Percentiles rank a stretch among this genome's conserved stretches.
Conservation (phyloP, 805 yeast species). For the Schwanniomyces yamadae region DNA sequence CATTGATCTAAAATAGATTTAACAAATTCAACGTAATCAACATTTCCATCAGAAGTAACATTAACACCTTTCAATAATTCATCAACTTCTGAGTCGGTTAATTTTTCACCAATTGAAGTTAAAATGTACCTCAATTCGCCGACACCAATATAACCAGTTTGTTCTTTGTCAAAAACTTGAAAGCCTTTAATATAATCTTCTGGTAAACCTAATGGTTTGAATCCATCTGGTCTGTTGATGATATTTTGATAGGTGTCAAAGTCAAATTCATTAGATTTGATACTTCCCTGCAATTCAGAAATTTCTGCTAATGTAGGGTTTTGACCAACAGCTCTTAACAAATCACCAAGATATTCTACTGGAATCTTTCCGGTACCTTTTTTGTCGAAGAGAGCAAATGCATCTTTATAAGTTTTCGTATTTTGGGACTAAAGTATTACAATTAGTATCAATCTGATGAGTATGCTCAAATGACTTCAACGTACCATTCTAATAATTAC, state of each 20-base stretch:
- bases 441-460: slow-evolving; percentile 5
- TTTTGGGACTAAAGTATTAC: slow-evolving; percentile 33
- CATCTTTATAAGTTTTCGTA: slow-evolving; percentile 70
- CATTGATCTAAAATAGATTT: slow-evolving; percentile 90
- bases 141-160: slow-evolving; percentile 93
- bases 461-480: neutral
- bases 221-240: slow-evolving; percentile 84
- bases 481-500: slow-evolving; percentile 1
- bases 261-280: slow-evolving; percentile 57
- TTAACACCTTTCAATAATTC: slow-evolving; percentile 94
- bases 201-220: slow-evolving; percentile 83
- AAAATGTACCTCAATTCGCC: slow-evolving; percentile 95
- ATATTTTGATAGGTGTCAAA: slow-evolving; percentile 75
- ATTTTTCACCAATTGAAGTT: slow-evolving; percentile 94
- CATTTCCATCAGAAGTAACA: slow-evolving; percentile 90
- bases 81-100: slow-evolving; percentile 87
- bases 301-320: slow-evolving; percentile 95
- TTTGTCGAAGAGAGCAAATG: slow-evolving; percentile 94
- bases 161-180: slow-evolving; percentile 96
- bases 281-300: slow-evolving; percentile 41
- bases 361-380: slow-evolving; percentile 93
- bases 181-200: slow-evolving; percentile 87
- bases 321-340: slow-evolving; percentile 95
- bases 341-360: slow-evolving; percentile 81
- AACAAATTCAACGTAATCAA: slow-evolving; percentile 92